phyloP scores from a whole-genome alignment of 2,329 filamentous ascomycete genomes.

The Zymoseptoria crescenta region DNA sequence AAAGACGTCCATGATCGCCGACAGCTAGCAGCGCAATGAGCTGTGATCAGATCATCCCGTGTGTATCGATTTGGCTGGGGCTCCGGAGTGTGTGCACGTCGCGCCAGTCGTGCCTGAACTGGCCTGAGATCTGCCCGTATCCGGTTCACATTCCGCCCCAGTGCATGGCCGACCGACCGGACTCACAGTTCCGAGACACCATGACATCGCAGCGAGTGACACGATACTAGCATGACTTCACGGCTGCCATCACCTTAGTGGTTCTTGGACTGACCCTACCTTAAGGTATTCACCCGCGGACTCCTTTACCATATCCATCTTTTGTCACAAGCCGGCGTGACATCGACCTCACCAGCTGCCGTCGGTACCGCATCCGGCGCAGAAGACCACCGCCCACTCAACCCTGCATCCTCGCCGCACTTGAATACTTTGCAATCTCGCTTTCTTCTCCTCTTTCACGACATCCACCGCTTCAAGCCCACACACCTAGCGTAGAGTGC shows the following conservation, averaged over 20 bases:
- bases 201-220: neutral
- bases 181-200: neutral
- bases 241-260: neutral
- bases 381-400: slow-evolving; percentile 5
- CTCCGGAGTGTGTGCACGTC: too few species aligned
- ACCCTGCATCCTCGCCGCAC: slow-evolving; percentile 5
- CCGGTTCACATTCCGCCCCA: neutral
- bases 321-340: neutral
- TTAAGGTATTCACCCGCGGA: neutral
- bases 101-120: too few species aligned
- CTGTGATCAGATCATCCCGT: neutral
- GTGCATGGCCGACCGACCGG: neutral
- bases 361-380: slow-evolving; percentile 9
- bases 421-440: neutral
- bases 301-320: neutral
- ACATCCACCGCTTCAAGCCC: neutral
- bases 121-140: neutral
- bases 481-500: neutral
- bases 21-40: neutral
- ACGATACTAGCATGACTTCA: neutral
- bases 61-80: neutral
- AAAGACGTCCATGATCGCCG: slow-evolving; percentile 72
- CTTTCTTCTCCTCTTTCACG: slow-evolving; percentile 1
- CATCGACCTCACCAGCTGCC: neutral
- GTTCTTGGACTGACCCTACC: neutral